Evolutionary conservation across 371 early-diverging fungal genomes (phyloP).

Genomic region (Mortierella sp.): DNA sequence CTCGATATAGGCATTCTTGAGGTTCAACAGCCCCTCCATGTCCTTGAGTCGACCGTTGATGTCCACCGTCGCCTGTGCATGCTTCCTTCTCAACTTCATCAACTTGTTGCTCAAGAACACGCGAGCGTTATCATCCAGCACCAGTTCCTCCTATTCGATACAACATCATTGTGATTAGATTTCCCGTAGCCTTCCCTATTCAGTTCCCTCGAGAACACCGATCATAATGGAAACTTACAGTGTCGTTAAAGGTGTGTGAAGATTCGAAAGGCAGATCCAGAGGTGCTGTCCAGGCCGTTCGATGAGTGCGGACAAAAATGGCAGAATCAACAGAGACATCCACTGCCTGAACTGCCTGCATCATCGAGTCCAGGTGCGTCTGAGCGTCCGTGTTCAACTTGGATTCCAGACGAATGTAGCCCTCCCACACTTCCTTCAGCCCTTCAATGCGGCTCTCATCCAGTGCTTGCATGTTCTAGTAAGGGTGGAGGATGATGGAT

Average conservation of each 20-base stretch:
- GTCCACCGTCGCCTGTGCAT: slow-evolving; percentile 64
- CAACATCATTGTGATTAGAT: background rate
- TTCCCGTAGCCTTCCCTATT: background rate
- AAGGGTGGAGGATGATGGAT: background rate
- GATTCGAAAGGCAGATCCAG: slow-evolving; percentile 59
- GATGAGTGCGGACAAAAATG: slow-evolving; percentile 62
- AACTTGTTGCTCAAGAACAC: slow-evolving; percentile 76
- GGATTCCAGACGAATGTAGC: slow-evolving; percentile 64
- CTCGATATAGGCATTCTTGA: slow-evolving; percentile 62
- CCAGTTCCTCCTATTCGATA: slow-evolving; percentile 64
- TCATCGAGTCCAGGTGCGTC: slow-evolving; percentile 59
- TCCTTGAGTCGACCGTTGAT: slow-evolving; percentile 61
- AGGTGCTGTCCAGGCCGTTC: slow-evolving; percentile 56
- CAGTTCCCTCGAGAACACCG: background rate
- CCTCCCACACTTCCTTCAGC: slow-evolving; percentile 63
- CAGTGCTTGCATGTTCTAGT: slow-evolving; percentile 74
- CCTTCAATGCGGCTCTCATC: slow-evolving; percentile 67
- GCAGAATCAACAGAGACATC: slow-evolving; percentile 67
- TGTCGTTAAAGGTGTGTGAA: slow-evolving; percentile 56
- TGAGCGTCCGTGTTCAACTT: slow-evolving; percentile 59
- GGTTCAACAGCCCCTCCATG: slow-evolving; percentile 62
- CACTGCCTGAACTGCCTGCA: slow-evolving; percentile 58
- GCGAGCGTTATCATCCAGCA: slow-evolving; percentile 65
- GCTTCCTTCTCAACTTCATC: slow-evolving; percentile 66
- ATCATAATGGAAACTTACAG: slow-evolving; percentile 31